phyloP scores from a whole-genome alignment of 441 rosid genomes.

The Erodium texanum region DNA sequence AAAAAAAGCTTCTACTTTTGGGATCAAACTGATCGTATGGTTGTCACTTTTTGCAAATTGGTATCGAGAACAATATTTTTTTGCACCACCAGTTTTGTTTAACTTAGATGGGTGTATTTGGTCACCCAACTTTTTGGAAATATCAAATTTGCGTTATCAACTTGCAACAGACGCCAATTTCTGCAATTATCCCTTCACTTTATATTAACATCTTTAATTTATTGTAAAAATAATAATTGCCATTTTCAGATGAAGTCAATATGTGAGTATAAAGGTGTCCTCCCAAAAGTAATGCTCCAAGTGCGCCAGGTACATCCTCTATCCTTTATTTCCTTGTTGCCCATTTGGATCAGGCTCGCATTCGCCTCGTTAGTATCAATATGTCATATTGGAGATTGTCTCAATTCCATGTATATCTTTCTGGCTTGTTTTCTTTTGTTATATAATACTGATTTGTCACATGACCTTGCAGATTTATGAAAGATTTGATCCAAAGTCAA shows the following conservation, averaged over 20 bases:
- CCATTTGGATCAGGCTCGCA: neutral
- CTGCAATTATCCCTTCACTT: no score
- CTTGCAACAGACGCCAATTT: no score
- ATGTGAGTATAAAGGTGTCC: constrained; percentile 69
- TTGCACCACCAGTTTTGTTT: no score
- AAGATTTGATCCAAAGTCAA: constrained; percentile 58
- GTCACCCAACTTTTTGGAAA: no score
- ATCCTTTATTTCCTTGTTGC: neutral
- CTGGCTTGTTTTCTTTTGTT: neutral
- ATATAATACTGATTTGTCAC: neutral
- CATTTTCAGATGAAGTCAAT: constrained; percentile 52
- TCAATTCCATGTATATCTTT: neutral
- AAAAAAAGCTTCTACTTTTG: no score
- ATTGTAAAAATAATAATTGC: no score
- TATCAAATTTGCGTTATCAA: no score
- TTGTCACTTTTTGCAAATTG: no score
- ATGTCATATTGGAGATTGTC: neutral
- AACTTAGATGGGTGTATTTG: no score
- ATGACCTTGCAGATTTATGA: constrained; percentile 59
- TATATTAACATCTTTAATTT: neutral
- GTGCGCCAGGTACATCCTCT: constrained; percentile 59
- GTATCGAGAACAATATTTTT: no score
- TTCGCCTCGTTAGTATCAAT: neutral
- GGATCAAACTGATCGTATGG: no score
- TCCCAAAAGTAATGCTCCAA: constrained; percentile 68